These are phyloP conservation scores for Litchi chinensis DNA, from an alignment of 345 rosid genomes.

Conservation along the genomic window DNA sequence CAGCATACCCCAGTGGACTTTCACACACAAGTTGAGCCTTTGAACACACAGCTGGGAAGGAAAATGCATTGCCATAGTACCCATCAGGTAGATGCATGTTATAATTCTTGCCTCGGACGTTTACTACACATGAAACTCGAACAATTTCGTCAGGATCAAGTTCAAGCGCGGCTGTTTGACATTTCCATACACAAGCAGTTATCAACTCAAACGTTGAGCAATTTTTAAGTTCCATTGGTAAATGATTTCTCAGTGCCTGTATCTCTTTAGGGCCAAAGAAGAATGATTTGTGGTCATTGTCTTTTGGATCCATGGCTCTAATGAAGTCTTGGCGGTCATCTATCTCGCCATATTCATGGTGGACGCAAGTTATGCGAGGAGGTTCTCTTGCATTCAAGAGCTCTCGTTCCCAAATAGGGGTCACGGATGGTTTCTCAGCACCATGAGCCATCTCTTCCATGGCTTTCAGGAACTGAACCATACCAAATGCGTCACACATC, in stretches of 20 bases:
- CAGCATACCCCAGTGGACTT: conserved; percentile 37
- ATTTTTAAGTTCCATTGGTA: neutral
- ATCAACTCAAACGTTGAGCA: conserved; percentile 21
- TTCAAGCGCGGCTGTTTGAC: conserved; percentile 25
- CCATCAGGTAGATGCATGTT: conserved; percentile 19
- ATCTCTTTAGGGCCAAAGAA: conserved; percentile 23
- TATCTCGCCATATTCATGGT: conserved; percentile 16
- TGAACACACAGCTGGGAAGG: conserved; percentile 32
- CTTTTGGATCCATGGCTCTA: neutral
- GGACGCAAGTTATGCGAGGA: neutral
- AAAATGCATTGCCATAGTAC: conserved; percentile 50
- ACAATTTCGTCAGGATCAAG: conserved; percentile 19
- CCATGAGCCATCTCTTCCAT: conserved; percentile 21
- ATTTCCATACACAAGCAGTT: conserved; percentile 32
- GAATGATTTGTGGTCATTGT: conserved; percentile 14
- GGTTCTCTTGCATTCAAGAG: conserved; percentile 14
- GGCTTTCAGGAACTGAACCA: conserved; percentile 10
- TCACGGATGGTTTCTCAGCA: neutral
- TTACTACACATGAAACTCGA: conserved; percentile 8
- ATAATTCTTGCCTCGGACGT: conserved; percentile 7
- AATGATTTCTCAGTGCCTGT: neutral
- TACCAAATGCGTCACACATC: neutral
- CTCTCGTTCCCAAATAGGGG: conserved; percentile 22
- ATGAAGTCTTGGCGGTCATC: neutral
- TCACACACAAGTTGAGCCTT: conserved; percentile 20